phyloP scores from a whole-genome alignment of 208 protist species.

The Trypanosomatidae sp. region DNA sequence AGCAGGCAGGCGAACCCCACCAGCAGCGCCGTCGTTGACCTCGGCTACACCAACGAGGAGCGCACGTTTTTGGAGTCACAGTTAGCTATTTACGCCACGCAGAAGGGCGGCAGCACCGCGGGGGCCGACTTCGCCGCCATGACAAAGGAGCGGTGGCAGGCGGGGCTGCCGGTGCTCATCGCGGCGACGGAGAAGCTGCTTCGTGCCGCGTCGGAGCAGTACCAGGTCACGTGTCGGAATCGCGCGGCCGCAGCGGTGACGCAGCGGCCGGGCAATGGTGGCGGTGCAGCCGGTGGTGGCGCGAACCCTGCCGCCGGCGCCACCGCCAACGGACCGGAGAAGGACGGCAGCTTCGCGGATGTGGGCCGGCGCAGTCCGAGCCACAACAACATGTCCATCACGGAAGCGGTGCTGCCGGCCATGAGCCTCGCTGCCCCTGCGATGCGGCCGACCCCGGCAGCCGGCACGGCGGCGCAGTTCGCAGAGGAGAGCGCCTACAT shows the following conservation, averaged over 20 bases:
- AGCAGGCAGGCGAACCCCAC: too few relatives aligned
- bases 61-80: conserved; percentile 22
- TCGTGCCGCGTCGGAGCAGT: conserved; percentile 41
- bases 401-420: background rate
- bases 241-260: conserved; percentile 4
- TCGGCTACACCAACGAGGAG: conserved; percentile 30
- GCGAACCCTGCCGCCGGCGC: background rate
- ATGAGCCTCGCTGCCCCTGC: background rate
- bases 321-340: background rate
- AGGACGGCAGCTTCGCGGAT: background rate
- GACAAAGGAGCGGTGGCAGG: conserved; percentile 27
- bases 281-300: background rate
- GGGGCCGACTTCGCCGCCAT: conserved; percentile 9
- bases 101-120: background rate
- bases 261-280: background rate
- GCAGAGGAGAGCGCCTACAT: conserved; percentile 82
- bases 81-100: conserved; percentile 5
- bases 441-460: conserved; percentile 22
- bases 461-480: conserved; percentile 54
- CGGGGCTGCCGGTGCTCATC: conserved; percentile 21
- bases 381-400: background rate
- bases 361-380: too few relatives aligned
- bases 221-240: conserved; percentile 24
- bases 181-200: conserved; percentile 28
- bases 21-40: background rate